Percentiles rank a stretch among this genome's conserved stretches.
These are phyloP conservation scores for Paulownia fortunei DNA, from an alignment of 257 asterid genomes.

Conservation along the genomic window DNA sequence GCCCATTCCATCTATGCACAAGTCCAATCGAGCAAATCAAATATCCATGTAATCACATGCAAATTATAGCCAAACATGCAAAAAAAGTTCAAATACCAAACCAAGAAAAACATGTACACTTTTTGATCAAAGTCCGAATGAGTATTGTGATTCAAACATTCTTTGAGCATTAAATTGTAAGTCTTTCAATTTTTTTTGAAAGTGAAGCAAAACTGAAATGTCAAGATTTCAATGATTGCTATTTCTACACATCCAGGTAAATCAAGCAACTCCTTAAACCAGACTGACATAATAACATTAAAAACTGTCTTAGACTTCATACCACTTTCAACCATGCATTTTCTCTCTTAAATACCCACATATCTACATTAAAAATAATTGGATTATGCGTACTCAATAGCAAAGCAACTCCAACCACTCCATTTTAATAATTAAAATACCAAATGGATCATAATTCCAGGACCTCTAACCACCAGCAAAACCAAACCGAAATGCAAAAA, in stretches of 20 bases:
- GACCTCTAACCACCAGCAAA: neutral
- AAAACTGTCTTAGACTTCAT: neutral
- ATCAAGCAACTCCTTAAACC: neutral
- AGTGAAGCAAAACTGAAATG: neutral
- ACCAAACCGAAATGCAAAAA: neutral
- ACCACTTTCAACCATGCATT: neutral
- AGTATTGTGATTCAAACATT: neutral
- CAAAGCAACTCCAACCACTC: neutral
- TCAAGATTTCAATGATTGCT: neutral
- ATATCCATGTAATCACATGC: neutral
- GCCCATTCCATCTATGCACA: constrained; percentile 88
- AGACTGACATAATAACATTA: neutral
- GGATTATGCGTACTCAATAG: neutral
- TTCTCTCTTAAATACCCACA: neutral
- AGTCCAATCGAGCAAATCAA: constrained; percentile 17
- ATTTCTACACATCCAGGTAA: constrained; percentile 1
- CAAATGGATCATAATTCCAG: neutral
- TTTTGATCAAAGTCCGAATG: neutral
- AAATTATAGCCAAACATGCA: neutral
- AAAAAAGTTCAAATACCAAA: neutral
- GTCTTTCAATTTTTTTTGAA: neutral
- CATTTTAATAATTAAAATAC: neutral
- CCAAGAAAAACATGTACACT: neutral
- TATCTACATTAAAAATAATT: neutral
- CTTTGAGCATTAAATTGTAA: neutral